These are phyloP conservation scores for Plasmopara muralis DNA, from an alignment of 352 stramenopile species.

Conservation along the genomic window DNA sequence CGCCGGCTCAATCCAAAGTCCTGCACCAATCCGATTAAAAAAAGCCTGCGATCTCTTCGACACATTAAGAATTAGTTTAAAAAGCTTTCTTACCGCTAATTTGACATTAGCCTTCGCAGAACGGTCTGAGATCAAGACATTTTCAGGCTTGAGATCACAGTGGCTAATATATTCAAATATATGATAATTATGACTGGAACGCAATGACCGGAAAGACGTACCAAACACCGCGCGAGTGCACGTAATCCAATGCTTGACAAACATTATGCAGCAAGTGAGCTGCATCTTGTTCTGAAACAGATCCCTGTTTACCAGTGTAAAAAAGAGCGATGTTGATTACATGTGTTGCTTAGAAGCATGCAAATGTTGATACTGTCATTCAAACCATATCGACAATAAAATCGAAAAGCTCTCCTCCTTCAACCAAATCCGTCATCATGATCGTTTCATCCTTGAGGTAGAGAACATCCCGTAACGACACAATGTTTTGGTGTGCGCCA, in stretches of 20 bases:
- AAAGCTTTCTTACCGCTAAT: conserved; percentile 38
- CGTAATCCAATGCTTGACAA: conserved; percentile 52
- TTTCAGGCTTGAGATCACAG: conserved; percentile 72
- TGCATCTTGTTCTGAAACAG: conserved; percentile 66
- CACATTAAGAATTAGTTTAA: neutral
- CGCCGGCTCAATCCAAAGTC: conserved; percentile 66
- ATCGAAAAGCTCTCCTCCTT: conserved; percentile 73
- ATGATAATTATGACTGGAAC: conserved; percentile 1
- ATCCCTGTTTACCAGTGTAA: conserved; percentile 32
- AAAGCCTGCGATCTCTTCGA: neutral
- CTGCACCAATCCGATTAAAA: conserved; percentile 19
- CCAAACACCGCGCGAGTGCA: conserved; percentile 64
- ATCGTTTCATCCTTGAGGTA: conserved; percentile 59
- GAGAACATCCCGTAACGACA: conserved; percentile 65
- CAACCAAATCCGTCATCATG: conserved; percentile 72
- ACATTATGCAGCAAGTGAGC: conserved; percentile 58
- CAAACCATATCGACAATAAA: conserved; percentile 69
- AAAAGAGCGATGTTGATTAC: neutral
- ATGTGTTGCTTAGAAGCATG: neutral
- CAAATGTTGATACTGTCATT: neutral
- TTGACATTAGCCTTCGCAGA: conserved; percentile 57
- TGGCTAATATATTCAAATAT: conserved; percentile 30
- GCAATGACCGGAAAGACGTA: conserved; percentile 14
- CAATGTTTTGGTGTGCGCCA: conserved; percentile 56
- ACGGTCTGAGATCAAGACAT: conserved; percentile 57